Evolutionary conservation across 495 filamentous ascomycete species (phyloP).

Genomic region (Articulospora tetracladia): DNA sequence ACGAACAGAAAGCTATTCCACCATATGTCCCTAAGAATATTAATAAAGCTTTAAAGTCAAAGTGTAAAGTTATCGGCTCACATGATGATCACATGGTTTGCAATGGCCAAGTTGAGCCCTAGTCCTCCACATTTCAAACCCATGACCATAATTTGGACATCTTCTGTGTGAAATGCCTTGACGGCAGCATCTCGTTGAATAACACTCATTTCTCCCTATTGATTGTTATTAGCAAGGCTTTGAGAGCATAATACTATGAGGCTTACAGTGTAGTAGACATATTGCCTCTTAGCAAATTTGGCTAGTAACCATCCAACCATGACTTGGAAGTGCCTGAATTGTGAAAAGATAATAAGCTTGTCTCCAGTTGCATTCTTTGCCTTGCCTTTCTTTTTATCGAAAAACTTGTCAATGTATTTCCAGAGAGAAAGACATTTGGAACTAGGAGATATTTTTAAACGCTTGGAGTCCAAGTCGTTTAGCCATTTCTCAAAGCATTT

Average conservation of each 20-base stretch:
- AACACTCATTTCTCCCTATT: slow-evolving; percentile 20
- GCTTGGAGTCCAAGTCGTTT: not conserved
- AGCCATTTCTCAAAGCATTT: not conserved
- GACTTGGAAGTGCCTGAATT: slow-evolving; percentile 1
- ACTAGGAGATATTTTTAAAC: slow-evolving; percentile 15
- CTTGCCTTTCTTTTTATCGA: slow-evolving; percentile 24
- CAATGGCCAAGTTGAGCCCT: slow-evolving; percentile 30
- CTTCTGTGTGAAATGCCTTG: slow-evolving; percentile 9
- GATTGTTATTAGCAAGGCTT: not conserved
- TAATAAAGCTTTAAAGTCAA: not conserved
- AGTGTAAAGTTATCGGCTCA: not conserved
- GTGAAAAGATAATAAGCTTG: slow-evolving; percentile 28
- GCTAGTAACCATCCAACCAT: slow-evolving; percentile 8
- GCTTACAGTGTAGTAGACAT: slow-evolving; percentile 16
- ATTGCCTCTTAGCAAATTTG: too few species aligned
- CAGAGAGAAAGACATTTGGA: slow-evolving; percentile 26
- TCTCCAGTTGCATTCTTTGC: slow-evolving; percentile 27
- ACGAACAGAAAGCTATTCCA: slow-evolving; percentile 30
- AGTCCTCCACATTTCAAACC: slow-evolving; percentile 25
- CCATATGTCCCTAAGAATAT: slow-evolving; percentile 33
- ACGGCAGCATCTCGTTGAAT: slow-evolving; percentile 17
- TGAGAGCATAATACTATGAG: not conserved
- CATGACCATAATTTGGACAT: slow-evolving; percentile 29
- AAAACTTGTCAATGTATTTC: too few species aligned
- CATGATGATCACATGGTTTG: slow-evolving; percentile 38